These are phyloP conservation scores for Rhizoctonia solani DNA, from an alignment of 1,284 basidiomycete genomes.

Conservation along the genomic window DNA sequence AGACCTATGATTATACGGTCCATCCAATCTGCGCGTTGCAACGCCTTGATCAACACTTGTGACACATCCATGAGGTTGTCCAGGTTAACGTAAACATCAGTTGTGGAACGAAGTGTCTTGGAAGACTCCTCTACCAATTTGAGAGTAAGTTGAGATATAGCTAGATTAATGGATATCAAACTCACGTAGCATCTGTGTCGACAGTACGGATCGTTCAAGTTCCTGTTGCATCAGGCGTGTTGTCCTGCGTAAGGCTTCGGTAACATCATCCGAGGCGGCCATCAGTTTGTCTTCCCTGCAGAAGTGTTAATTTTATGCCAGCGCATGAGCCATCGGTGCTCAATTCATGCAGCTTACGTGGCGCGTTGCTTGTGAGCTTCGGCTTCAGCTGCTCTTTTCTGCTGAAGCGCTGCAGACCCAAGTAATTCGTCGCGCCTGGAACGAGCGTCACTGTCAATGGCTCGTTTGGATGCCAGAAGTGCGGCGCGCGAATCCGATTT, in stretches of 20 bases:
- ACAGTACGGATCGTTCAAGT: conserved; percentile 84
- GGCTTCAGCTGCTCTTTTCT: conserved; percentile 48
- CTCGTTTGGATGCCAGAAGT: conserved; percentile 67
- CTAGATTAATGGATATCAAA: conserved; percentile 29
- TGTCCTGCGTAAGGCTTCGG: conserved; percentile 81
- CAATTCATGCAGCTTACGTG: conserved; percentile 50
- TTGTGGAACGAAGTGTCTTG: conserved; percentile 70
- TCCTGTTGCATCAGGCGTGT: conserved; percentile 86
- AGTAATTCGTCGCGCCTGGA: conserved; percentile 70
- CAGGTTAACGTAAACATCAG: conserved; percentile 78
- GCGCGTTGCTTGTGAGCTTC: conserved; percentile 55
- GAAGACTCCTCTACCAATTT: conserved; percentile 73
- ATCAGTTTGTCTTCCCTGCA: conserved; percentile 81
- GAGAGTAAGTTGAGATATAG: conserved; percentile 4
- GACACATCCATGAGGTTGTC: conserved; percentile 75
- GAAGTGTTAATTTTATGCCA: neutral
- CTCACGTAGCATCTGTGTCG: conserved; percentile 81
- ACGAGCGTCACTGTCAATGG: conserved; percentile 62
- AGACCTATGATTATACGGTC: conserved; percentile 83
- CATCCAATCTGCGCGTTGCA: conserved; percentile 89
- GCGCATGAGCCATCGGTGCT: conserved; percentile 3
- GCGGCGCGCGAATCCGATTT: conserved; percentile 66
- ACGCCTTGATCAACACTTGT: conserved; percentile 77
- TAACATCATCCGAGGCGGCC: conserved; percentile 85
- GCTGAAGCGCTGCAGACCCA: conserved; percentile 52